Evolutionary conservation across 179 eudicot genomes (phyloP), one percentile per base, ranked within the genome.

Genomic region (Dionaea muscipula): DNA sequence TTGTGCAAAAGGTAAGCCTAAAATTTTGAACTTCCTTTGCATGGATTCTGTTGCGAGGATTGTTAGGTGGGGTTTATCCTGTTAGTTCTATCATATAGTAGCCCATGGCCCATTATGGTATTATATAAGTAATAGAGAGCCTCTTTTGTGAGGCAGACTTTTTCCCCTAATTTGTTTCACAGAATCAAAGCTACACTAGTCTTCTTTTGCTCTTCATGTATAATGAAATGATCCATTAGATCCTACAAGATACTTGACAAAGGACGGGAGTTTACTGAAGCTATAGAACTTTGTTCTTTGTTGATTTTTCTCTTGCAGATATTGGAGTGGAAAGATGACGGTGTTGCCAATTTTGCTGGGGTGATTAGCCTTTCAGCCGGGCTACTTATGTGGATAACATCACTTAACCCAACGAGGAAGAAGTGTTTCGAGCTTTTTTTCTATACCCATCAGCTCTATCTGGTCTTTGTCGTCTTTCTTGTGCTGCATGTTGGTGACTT

Each of bases 361-460:
- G 84, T 91, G 16, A 82, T 84, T 37, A 78, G 86, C 75, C 87
- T 86, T 12, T 2, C 55, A 57, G 75, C 87, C 51, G 98, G 95
- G 48, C 47, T 91, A 23, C 60, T 84, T 38, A 87, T 84, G 95
- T 91, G 95, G 95, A 84, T 74, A 61, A 87, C 95, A 25, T 84
- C 98, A 23, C 80, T 91, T 22, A 75, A 72, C 27, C 75, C 77
- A 40, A 78, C 82, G 31, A 72, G 98, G 73, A 80, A 77, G 55
- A 57, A 63, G 51, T 75, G 73, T 17, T 91, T 91, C 20, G 95
- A 91, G 68, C 56, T 91, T 28, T 91, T 91, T 68, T 86, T 82
- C 79, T 91, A 91, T 54, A 87, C 98, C 2, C 94, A 91, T 69
- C 95, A 91, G 28, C 76, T 91, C 49, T 91, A 84, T 53, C 46